A percentile compares a stretch with the other conserved stretches of the same genome.
These are phyloP conservation scores for Arthrobotrys sphaeroides DNA, from an alignment of 2,329 filamentous ascomycete species.

Conservation along the genomic window DNA sequence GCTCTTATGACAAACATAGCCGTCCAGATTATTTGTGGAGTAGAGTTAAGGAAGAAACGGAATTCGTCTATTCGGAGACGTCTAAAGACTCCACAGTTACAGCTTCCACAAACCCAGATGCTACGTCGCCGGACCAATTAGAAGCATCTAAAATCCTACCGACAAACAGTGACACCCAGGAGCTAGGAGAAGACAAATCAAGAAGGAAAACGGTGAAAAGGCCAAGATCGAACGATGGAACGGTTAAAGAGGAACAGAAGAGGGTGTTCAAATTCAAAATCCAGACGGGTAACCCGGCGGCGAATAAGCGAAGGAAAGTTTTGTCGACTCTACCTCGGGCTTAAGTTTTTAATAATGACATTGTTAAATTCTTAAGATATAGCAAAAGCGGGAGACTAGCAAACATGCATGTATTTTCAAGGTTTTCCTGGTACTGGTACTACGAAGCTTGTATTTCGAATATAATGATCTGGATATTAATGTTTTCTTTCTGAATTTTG, in stretches of 20 bases:
- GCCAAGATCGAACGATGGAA: not conserved
- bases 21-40: not conserved
- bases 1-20: not conserved
- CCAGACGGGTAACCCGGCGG: not conserved
- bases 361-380: not conserved
- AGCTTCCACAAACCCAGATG: not conserved
- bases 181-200: not conserved
- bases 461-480: too few species aligned
- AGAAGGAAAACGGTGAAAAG: not conserved
- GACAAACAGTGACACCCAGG: not conserved
- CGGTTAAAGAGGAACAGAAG: not conserved
- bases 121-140: not conserved
- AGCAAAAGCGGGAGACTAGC: too few species aligned
- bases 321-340: not conserved
- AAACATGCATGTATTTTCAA: too few species aligned
- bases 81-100: not conserved
- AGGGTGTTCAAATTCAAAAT: not conserved
- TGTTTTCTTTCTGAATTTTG: too few species aligned
- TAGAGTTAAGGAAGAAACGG: not conserved
- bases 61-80: too few species aligned
- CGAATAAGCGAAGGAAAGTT: not conserved
- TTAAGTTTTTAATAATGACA: too few species aligned
- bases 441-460: too few species aligned
- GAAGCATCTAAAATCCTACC: not conserved
- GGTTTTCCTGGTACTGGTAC: too few species aligned